Conservation (phyloP, 2,329 filamentous ascomycete genomes). For the Thyridium curvatum region DNA sequence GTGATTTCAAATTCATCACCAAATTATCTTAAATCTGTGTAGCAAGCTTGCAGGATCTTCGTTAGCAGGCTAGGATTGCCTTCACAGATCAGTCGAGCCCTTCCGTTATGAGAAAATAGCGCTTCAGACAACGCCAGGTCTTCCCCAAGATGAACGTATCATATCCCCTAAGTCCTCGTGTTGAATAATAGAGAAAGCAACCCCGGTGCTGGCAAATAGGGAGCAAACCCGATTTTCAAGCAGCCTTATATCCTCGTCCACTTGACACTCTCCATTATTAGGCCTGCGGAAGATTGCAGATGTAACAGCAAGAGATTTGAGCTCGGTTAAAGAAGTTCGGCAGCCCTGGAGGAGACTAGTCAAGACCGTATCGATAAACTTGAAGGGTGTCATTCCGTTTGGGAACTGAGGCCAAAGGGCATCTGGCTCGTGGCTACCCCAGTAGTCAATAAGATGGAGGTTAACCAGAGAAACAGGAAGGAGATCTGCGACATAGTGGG, state of each 20-base stretch:
- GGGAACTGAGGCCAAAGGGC: conserved; percentile 8
- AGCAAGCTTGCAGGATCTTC: too few species aligned
- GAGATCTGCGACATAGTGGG: conserved; percentile 7
- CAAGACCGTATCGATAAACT: conserved; percentile 8
- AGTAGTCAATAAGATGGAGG: conserved; percentile 8
- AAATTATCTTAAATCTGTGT: too few species aligned
- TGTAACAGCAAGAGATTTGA: conserved; percentile 7
- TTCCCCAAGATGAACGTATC: conserved; percentile 8
- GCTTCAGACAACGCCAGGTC: conserved; percentile 8
- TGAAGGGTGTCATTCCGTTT: conserved; percentile 7
- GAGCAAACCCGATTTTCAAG: conserved; percentile 8
- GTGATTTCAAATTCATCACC: too few species aligned
- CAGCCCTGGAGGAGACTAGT: conserved; percentile 8
- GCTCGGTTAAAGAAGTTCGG: conserved; percentile 8
- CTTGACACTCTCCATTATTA: conserved; percentile 8
- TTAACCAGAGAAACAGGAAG: conserved; percentile 7
- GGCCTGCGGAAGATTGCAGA: conserved; percentile 8
- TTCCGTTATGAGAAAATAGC: conserved; percentile 8
- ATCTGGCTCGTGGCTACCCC: conserved; percentile 8
- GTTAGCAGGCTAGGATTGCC: conserved; percentile 5
- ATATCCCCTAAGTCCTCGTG: conserved; percentile 8
- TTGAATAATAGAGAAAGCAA: conserved; percentile 9
- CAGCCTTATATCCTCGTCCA: conserved; percentile 8
- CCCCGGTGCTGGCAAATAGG: conserved; percentile 8
- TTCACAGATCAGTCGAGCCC: conserved; percentile 8